Conservation (phyloP, 306 rosid genomes). For the Ziziphus jujuba region DNA sequence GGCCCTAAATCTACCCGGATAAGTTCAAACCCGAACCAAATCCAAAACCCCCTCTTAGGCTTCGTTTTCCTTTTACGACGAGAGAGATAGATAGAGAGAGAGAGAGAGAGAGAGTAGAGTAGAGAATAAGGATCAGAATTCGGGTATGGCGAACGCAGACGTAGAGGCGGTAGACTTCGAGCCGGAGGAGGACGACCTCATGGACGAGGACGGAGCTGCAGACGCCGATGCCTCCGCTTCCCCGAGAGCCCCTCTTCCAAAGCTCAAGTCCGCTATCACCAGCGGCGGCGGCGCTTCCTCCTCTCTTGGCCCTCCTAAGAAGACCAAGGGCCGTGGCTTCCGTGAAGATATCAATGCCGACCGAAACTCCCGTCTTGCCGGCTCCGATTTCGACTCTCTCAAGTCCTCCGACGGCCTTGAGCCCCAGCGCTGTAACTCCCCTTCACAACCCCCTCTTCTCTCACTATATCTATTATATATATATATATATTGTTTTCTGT, state of each 20-base stretch:
- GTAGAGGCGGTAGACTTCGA: slow-evolving; percentile 97
- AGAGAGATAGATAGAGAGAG: no score
- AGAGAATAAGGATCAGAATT: background rate
- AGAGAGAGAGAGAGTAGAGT: no score
- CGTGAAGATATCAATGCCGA: slow-evolving; percentile 74
- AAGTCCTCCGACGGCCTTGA: slow-evolving; percentile 78
- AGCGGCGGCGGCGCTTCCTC: slow-evolving; percentile 57
- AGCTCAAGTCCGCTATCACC: slow-evolving; percentile 94
- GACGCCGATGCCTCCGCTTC: slow-evolving; percentile 69
- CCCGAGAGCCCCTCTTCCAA: slow-evolving; percentile 77
- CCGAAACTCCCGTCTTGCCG: slow-evolving; percentile 69
- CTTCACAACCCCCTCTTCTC: background rate
- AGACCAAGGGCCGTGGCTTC: slow-evolving; percentile 94
- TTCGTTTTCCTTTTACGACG: no score
- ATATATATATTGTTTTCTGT: background rate
- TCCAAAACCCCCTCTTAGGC: no score
- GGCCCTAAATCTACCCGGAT: no score
- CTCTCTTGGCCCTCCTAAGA: slow-evolving; percentile 54
- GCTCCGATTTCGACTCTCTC: slow-evolving; percentile 80
- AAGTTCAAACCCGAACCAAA: no score
- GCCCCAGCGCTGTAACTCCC: slow-evolving; percentile 82
- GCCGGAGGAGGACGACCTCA: slow-evolving; percentile 96
- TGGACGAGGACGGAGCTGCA: slow-evolving; percentile 93
- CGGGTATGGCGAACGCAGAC: slow-evolving; percentile 62
- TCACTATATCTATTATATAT: background rate